Conservation (phyloP, 129 eudicot species). For the Escallonia rubra region DNA sequence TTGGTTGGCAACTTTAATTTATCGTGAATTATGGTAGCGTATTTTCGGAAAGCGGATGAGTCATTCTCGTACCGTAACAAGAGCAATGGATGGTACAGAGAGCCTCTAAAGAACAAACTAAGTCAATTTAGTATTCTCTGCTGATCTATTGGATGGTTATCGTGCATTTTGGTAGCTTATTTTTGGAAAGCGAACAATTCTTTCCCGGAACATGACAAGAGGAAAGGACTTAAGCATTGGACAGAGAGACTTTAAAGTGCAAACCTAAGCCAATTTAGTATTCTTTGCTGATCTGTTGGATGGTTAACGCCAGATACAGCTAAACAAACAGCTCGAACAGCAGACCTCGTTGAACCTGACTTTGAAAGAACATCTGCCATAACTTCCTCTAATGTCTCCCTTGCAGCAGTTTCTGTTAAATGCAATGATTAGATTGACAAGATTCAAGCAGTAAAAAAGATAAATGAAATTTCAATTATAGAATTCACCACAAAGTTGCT, state of each 20-base stretch:
- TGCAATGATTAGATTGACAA: conserved; percentile 6
- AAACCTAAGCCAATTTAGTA: conserved; percentile 80
- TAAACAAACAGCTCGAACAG: conserved; percentile 90
- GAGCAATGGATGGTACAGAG: no score
- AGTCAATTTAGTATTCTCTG: no score
- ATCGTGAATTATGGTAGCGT: no score
- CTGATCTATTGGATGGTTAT: no score
- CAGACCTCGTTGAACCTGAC: conserved; percentile 62
- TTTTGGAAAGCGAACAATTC: no score
- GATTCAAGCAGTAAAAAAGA: background rate
- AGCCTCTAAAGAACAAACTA: background rate
- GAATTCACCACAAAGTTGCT: no score
- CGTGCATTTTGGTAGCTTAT: no score
- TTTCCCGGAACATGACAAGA: background rate
- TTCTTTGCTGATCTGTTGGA: conserved; percentile 80
- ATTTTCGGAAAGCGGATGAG: no score
- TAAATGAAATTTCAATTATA: no score
- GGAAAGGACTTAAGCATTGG: background rate
- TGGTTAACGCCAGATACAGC: conserved; percentile 95
- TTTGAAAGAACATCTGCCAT: conserved; percentile 80
- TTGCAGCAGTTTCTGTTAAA: conserved; percentile 79
- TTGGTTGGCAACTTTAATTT: no score
- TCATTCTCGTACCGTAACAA: no score
- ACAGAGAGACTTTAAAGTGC: background rate
- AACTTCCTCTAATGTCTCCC: conserved; percentile 74